Conservation (phyloP, 2,329 filamentous ascomycete species). For the Pestalotiopsis sp. region DNA sequence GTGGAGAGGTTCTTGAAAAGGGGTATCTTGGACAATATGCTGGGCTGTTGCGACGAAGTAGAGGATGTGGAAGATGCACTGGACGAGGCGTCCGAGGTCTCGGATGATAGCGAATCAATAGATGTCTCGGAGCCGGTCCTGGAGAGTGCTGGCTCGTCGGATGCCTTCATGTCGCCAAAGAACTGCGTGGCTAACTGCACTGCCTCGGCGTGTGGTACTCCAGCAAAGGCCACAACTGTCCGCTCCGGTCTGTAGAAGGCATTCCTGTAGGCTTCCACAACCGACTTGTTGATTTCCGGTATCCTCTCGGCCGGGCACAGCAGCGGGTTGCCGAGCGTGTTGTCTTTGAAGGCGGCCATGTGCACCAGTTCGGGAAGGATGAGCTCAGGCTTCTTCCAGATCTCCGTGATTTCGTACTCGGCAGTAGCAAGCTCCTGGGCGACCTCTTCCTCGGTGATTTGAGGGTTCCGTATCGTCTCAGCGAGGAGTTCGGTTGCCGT, state of each 20-base stretch:
- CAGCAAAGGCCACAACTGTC: constrained; percentile 93
- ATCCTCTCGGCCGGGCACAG: constrained; percentile 87
- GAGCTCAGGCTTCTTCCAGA: constrained; percentile 95
- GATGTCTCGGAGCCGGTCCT: constrained; percentile 61
- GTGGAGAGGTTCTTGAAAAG: constrained; percentile 89
- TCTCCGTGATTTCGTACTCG: constrained; percentile 93
- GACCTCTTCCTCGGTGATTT: constrained; percentile 85
- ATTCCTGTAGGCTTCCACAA: constrained; percentile 76
- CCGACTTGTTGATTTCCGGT: constrained; percentile 68
- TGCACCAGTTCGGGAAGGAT: constrained; percentile 95
- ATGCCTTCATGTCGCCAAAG: constrained; percentile 84
- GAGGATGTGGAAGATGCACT: constrained; percentile 32
- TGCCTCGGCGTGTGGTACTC: constrained; percentile 79
- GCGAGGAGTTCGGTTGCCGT: constrained; percentile 81
- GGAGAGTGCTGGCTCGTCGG: constrained; percentile 48
- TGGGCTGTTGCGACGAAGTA: constrained; percentile 47
- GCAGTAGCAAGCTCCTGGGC: constrained; percentile 85
- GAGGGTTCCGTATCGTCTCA: constrained; percentile 87
- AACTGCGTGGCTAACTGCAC: constrained; percentile 77
- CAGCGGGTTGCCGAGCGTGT: constrained; percentile 91
- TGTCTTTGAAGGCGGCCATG: constrained; percentile 92
- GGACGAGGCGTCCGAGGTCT: constrained; percentile 30
- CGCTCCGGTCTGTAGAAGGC: constrained; percentile 86
- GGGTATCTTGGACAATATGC: constrained; percentile 78
- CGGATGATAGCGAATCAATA: constrained; percentile 37